Conservation (phyloP, 2,329 filamentous ascomycete genomes). For the Clonostachys solani region DNA sequence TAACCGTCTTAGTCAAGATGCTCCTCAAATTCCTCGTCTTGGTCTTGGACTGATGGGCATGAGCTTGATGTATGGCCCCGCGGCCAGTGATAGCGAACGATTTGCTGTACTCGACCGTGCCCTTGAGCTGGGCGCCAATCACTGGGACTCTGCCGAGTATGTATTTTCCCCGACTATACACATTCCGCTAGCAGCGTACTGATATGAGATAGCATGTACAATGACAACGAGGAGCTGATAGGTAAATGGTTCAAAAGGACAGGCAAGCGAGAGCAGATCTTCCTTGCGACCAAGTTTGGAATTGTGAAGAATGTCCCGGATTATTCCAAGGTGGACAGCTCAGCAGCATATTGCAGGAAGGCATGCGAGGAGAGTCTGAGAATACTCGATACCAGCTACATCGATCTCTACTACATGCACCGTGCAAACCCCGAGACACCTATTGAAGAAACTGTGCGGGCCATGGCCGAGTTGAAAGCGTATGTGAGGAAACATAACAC, state of each 20-base stretch:
- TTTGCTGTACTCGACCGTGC: slow-evolving; percentile 41
- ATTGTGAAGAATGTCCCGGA: not conserved
- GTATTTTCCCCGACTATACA: not conserved
- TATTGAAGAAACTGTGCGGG: slow-evolving; percentile 67
- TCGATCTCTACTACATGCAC: slow-evolving; percentile 68
- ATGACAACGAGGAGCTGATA: slow-evolving; percentile 38
- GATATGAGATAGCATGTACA: slow-evolving; percentile 23
- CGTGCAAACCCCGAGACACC: slow-evolving; percentile 63
- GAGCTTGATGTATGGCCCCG: slow-evolving; percentile 9
- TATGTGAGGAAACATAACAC: slow-evolving; percentile 60
- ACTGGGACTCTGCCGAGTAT: slow-evolving; percentile 41
- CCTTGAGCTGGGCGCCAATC: slow-evolving; percentile 36
- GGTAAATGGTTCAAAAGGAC: slow-evolving; percentile 41
- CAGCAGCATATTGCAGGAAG: slow-evolving; percentile 12
- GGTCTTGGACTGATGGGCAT: slow-evolving; percentile 49
- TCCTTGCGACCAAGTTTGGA: slow-evolving; percentile 31
- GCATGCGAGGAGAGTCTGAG: slow-evolving; percentile 25
- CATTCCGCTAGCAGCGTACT: too few species aligned
- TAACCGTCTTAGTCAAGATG: slow-evolving; percentile 39
- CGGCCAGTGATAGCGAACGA: slow-evolving; percentile 36
- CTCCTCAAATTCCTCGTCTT: slow-evolving; percentile 39
- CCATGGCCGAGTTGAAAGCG: slow-evolving; percentile 66
- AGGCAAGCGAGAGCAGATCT: slow-evolving; percentile 37
- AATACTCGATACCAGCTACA: slow-evolving; percentile 46
- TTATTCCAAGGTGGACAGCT: slow-evolving; percentile 7